Evolutionary conservation across 306 rosid genomes (phyloP).

Genomic region (Urtica urens): DNA sequence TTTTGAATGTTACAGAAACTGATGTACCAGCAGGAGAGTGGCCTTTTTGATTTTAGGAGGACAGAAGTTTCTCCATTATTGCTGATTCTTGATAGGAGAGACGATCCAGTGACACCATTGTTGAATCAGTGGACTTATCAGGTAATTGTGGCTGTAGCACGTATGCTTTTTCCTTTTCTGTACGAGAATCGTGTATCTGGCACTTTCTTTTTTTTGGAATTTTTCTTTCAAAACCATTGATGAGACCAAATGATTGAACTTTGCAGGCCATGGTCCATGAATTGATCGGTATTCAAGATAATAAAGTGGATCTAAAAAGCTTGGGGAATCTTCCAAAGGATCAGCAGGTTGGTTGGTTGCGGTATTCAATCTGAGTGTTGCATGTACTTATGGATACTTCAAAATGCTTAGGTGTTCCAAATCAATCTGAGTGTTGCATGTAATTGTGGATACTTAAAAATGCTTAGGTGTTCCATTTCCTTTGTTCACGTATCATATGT

Average conservation of each 20-base stretch:
- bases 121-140: slow-evolving; percentile 97
- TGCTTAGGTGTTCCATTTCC: slow-evolving; percentile 11
- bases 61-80: slow-evolving; percentile 78
- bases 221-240: not conserved
- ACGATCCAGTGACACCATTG: slow-evolving; percentile 86
- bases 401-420: slow-evolving; percentile 13
- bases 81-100: slow-evolving; percentile 92
- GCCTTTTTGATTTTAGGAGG: slow-evolving; percentile 90
- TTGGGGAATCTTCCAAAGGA: slow-evolving; percentile 62
- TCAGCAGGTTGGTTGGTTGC: slow-evolving; percentile 74
- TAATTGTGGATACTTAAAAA: slow-evolving; percentile 1
- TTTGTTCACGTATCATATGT: slow-evolving; percentile 17
- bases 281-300: slow-evolving; percentile 87
- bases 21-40: slow-evolving; percentile 93
- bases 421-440: slow-evolving; percentile 5
- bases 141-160: slow-evolving; percentile 33
- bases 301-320: slow-evolving; percentile 77
- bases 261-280: slow-evolving; percentile 96
- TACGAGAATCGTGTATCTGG: slow-evolving; percentile 8
- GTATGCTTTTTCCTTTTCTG: not conserved
- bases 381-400: not conserved
- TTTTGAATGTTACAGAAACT: slow-evolving; percentile 60
- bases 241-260: slow-evolving; percentile 1
- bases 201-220: not conserved
- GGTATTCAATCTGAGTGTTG: slow-evolving; percentile 8